phyloP scores from a whole-genome alignment of 2,329 filamentous ascomycete species.

The Lojkania enalia region DNA sequence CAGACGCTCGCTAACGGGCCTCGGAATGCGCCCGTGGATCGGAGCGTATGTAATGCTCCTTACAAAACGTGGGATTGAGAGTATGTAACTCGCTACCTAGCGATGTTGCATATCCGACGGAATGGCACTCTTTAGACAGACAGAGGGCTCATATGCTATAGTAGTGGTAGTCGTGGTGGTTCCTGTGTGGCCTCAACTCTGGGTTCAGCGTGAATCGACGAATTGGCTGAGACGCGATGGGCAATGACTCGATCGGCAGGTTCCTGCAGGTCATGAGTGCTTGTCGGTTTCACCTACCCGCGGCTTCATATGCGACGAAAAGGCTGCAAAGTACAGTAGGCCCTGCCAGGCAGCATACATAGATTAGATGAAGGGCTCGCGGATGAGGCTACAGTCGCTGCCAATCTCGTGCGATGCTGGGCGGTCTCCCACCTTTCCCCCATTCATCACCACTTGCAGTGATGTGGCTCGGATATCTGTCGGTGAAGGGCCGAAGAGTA shows the following conservation, averaged over 20 bases:
- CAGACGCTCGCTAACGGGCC: neutral
- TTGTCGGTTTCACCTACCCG: conserved; percentile 19
- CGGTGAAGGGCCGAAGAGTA: too few relatives aligned
- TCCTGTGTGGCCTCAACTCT: conserved; percentile 20
- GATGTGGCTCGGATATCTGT: conserved; percentile 4
- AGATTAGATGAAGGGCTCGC: conserved; percentile 9
- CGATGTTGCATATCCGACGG: conserved; percentile 7
- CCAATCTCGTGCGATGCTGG: conserved; percentile 3
- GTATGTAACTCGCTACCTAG: neutral
- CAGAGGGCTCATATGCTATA: neutral
- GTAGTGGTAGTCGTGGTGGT: too few relatives aligned
- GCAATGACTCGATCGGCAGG: conserved; percentile 18
- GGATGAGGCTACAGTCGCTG: conserved; percentile 14
- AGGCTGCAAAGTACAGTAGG: too few relatives aligned
- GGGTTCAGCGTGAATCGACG: conserved; percentile 13
- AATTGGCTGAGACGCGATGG: conserved; percentile 5
- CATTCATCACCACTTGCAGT: conserved; percentile 12
- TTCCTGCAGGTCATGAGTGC: conserved; percentile 24
- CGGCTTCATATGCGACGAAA: conserved; percentile 7
- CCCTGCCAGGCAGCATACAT: neutral
- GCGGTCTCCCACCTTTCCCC: conserved; percentile 10
- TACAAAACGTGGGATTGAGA: conserved; percentile 21
- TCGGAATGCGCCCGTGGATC: conserved; percentile 15
- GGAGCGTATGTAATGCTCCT: conserved; percentile 19
- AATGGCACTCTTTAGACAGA: conserved; percentile 1